Evolutionary conservation across 371 early-diverging fungal genomes (phyloP), one percentile per base, ranked within the genome.

Genomic region (Mucor irregularis): DNA sequence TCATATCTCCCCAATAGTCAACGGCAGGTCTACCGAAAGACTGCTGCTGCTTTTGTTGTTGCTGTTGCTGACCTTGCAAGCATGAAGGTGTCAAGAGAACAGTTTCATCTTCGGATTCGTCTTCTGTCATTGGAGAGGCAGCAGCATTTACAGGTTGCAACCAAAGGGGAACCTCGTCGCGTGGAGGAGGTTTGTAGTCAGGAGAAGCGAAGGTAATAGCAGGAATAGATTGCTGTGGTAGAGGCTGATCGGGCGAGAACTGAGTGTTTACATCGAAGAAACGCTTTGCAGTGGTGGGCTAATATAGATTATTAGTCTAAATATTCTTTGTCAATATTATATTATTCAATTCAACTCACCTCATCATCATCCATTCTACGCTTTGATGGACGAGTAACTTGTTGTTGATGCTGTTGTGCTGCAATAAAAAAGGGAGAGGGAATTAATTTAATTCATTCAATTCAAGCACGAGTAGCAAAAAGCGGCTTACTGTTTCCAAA

Each of bases 131-230:
- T 11, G 64, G 54, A 13, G 64, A 58, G 33, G 53, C 34, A 19
- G 49, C 45, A 53, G 38, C 38, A n/a, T n/a, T 7, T 28, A 60
- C 17, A 21, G 66, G 61, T 7, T 61, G 61, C 21, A 66, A 39
- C 66, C 66, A 66, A 21, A 66, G 61, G 28, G 66, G 61, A 7
- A 52, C 34, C n/a, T 61, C 61, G 24, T 46, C 21, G 13, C 53
- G 61, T 30, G 69, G 69, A 44, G 58, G 69, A 30, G 69, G 69
- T 61, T 61, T 56, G 24, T 64, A 68, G 17, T 68, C 69, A 42
- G 69, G 69, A 31, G 65, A 64, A 21, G 69, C 69, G 38, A 58
- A 68, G 0, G 69, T 68, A 5, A 68, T 68, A 26, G 69, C 61
- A 46, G 69, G 69, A 14, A 68, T 13, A 16, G 35, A 22, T 39